Conservation (phyloP, 1,284 basidiomycete genomes). For the Irpex lacteus region DNA sequence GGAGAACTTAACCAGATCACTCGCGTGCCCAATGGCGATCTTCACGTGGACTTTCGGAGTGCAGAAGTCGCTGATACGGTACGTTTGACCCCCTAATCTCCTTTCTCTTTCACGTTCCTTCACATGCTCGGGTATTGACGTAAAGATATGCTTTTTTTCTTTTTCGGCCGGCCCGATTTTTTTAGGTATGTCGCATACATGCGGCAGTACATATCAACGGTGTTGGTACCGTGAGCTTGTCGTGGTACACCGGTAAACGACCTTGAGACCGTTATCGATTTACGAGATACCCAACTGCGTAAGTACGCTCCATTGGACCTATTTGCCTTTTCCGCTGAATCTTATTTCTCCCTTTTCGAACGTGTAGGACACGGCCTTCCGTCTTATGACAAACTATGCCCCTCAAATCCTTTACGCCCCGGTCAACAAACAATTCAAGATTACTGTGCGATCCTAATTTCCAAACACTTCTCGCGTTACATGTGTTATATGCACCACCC, state of each 20-base stretch:
- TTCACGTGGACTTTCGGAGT: constrained; percentile 67
- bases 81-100: constrained; percentile 20
- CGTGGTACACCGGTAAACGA: constrained; percentile 68
- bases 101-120: background rate
- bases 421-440: too few relatives aligned
- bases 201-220: constrained; percentile 68
- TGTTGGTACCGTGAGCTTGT: constrained; percentile 72
- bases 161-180: constrained; percentile 4
- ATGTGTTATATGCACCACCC: background rate
- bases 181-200: constrained; percentile 70
- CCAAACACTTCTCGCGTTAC: background rate
- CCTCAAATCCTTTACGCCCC: background rate
- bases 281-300: background rate
- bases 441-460: background rate
- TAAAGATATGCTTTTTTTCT: background rate
- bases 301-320: background rate
- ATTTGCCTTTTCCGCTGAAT: background rate
- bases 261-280: constrained; percentile 32
- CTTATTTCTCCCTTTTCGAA: background rate
- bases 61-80: constrained; percentile 78
- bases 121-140: background rate
- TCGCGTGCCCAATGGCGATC: constrained; percentile 68
- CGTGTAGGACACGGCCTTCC: background rate
- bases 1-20: constrained; percentile 69
- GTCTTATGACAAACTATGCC: background rate